These are phyloP conservation scores for Hyphodiscus sp. DNA, from an alignment of 2,329 filamentous ascomycete genomes.

Conservation along the genomic window DNA sequence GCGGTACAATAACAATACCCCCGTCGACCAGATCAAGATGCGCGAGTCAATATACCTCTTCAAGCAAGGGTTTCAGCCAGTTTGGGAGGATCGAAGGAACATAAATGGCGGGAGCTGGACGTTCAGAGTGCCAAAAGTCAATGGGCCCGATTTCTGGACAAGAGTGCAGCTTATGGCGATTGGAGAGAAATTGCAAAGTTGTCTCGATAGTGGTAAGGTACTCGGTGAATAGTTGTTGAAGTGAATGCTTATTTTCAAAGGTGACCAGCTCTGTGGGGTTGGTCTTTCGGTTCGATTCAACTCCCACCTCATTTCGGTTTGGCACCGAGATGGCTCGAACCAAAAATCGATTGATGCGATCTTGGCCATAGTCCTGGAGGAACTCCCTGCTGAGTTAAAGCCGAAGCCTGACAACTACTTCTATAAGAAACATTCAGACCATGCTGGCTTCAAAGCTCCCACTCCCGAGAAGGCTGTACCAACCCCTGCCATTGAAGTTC, in stretches of 20 bases:
- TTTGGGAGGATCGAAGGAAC: slow-evolving; percentile 86
- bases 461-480: slow-evolving; percentile 18
- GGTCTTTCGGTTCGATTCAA: slow-evolving; percentile 85
- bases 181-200: slow-evolving; percentile 71
- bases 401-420: slow-evolving; percentile 68
- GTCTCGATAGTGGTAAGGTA: slow-evolving; percentile 59
- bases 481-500: slow-evolving; percentile 18
- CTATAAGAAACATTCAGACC: slow-evolving; percentile 87
- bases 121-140: slow-evolving; percentile 76
- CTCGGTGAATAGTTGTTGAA: neutral
- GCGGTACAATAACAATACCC: slow-evolving; percentile 76
- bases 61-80: slow-evolving; percentile 67
- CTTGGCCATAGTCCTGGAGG: slow-evolving; percentile 64
- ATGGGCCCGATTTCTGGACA: slow-evolving; percentile 71
- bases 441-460: slow-evolving; percentile 69
- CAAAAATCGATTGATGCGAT: slow-evolving; percentile 71
- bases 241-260: slow-evolving; percentile 36
- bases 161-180: slow-evolving; percentile 76
- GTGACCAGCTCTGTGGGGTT: slow-evolving; percentile 83
- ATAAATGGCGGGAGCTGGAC: slow-evolving; percentile 83
- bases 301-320: slow-evolving; percentile 80
- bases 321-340: slow-evolving; percentile 85
- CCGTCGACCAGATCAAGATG: slow-evolving; percentile 68
- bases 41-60: slow-evolving; percentile 75
- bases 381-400: slow-evolving; percentile 64